phyloP scores from a whole-genome alignment of 2,329 filamentous ascomycete species.

The Ambrosiella beaveri region DNA sequence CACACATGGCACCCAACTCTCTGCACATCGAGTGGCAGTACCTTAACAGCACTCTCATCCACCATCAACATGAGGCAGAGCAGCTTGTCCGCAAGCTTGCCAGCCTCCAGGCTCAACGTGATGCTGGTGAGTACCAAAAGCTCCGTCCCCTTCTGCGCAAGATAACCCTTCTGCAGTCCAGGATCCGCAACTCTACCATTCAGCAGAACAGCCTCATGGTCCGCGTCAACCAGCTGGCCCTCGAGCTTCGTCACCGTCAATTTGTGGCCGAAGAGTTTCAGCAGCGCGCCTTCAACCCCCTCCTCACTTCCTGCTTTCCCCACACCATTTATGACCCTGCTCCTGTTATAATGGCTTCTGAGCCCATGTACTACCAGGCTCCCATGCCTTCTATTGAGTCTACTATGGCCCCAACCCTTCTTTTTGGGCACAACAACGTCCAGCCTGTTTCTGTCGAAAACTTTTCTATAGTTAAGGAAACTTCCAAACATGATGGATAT shows the following conservation, averaged over 20 bases:
- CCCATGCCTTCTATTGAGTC: not conserved
- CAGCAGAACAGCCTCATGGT: constrained; percentile 10
- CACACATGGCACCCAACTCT: constrained; percentile 4
- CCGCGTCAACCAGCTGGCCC: constrained; percentile 11
- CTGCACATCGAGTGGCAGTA: constrained; percentile 9
- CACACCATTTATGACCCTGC: not conserved
- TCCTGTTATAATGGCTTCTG: not conserved
- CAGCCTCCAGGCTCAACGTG: constrained; percentile 7
- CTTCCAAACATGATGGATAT: not conserved
- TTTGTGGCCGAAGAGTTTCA: constrained; percentile 9
- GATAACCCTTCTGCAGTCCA: constrained; percentile 6
- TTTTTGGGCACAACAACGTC: not conserved
- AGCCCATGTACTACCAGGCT: not conserved
- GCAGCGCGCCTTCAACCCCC: constrained; percentile 6
- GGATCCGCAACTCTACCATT: constrained; percentile 5
- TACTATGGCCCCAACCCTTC: not conserved
- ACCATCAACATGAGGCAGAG: constrained; percentile 7
- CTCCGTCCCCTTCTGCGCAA: constrained; percentile 7
- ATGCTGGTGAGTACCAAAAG: constrained; percentile 5
- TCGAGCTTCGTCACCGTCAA: constrained; percentile 11
- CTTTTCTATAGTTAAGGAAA: not conserved
- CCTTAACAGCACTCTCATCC: constrained; percentile 6
- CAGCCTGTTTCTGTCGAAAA: not conserved
- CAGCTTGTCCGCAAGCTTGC: constrained; percentile 7
- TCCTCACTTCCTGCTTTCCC: not conserved